Base-by-base conservation (phyloP, 2,329 filamentous ascomycete species). In the Aspergillus nomiae region DNA sequence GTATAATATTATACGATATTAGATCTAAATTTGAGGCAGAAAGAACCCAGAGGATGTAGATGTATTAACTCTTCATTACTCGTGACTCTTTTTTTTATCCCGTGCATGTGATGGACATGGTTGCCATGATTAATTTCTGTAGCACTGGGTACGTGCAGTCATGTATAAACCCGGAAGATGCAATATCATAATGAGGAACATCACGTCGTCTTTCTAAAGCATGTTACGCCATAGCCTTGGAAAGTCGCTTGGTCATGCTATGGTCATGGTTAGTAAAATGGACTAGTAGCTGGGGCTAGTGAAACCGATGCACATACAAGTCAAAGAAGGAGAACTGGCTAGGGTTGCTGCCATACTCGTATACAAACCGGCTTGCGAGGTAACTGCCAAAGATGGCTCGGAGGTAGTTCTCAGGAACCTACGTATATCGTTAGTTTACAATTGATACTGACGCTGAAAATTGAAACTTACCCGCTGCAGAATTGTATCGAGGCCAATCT, bases 281-380 rank as follows among this genome's bases (percentile, higher is more conserved):
- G 12, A 51, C 68, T 51, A 64, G 55, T 43, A n/a, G 21, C 11
- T 46, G 57, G 41, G n/a, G 30, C 30, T 10, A 41, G 14, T 4
- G 4, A 41, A 16, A 19, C 28, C 46, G n/a, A 38, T 30, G 54
- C 64, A 90, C 91, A 88, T 83, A 94, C 91, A 98, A 99, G 77
- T 96, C 92, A 80, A 96, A 99, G 85, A 99, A 99, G 45, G 94
- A 93, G 82, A 99, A 98, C 74, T 97, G 94, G 82, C 90, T 95
- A 6, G 95, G 94, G 69, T 87, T 90, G 76, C 93, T 94, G 73
- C 95, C 95, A 77, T 94, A 95, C 77, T 96, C 89, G 79, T 99
- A 99, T 46, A 99, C 92, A 77, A 99, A 99, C 50, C 95, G 90
- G 74, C 91, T 96, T 56, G 95, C 94, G 69, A 99, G 85, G 81